Percentiles rank a stretch among this genome's conserved stretches.
Conservation (phyloP, 768 basidiomycete species). For the Phaffia tasmanica region DNA sequence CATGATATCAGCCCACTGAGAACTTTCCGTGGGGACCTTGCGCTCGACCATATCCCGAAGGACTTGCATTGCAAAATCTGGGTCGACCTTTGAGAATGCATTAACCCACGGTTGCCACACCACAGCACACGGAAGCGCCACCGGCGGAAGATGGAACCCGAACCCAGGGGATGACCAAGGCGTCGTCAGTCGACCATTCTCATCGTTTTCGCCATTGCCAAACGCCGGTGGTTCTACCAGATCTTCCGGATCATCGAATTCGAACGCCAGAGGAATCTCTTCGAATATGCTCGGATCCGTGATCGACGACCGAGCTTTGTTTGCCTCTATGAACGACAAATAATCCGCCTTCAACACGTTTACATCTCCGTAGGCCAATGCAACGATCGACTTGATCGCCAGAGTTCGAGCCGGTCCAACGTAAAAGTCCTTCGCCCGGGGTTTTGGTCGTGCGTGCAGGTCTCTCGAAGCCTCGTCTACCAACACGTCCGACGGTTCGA, state of each 20-base stretch:
- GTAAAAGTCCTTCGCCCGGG: neutral
- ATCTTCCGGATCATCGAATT: neutral
- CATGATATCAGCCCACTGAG: conserved; percentile 2
- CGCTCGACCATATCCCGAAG: conserved; percentile 12
- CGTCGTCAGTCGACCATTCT: neutral
- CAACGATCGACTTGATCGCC: neutral
- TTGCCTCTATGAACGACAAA: neutral
- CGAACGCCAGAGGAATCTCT: neutral
- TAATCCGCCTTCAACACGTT: conserved; percentile 6
- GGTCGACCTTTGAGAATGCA: neutral
- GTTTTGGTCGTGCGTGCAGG: too few species aligned
- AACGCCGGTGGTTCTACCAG: neutral
- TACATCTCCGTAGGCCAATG: neutral
- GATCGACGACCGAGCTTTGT: neutral
- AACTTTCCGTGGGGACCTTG: conserved; percentile 1
- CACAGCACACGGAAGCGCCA: neutral
- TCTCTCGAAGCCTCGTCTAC: conserved; percentile 6
- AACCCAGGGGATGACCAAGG: conserved; percentile 4
- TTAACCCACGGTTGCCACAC: neutral
- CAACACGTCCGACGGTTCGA: neutral
- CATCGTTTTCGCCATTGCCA: neutral
- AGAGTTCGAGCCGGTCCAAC: neutral
- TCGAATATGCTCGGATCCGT: neutral
- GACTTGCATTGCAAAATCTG: neutral
- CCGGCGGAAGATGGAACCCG: conserved; percentile 10